Percentiles rank a stretch among this genome's conserved stretches.
phyloP scores from a whole-genome alignment of 1,139 yeast genomes.

The Zygoascus meyerae region DNA sequence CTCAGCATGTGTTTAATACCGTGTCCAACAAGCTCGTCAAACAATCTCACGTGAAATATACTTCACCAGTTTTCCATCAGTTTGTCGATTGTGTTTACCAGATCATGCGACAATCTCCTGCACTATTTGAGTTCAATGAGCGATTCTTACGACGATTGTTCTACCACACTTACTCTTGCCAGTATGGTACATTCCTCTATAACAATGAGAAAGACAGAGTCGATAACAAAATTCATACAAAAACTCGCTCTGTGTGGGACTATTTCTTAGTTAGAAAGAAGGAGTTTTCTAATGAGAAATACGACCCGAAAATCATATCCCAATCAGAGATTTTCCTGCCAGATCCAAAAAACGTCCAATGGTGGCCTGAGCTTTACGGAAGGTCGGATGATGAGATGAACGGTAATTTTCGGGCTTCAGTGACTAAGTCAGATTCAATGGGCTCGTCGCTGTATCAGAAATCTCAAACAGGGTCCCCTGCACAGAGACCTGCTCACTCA shows the following conservation, averaged over 20 bases:
- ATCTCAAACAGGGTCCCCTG: conserved; percentile 1
- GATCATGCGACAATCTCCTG: conserved; percentile 62
- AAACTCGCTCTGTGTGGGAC: conserved; percentile 87
- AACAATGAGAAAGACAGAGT: conserved; percentile 64
- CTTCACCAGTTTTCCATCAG: conserved; percentile 90
- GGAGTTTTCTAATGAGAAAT: conserved; percentile 62
- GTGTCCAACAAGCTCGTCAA: conserved; percentile 32
- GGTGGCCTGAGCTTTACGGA: conserved; percentile 89
- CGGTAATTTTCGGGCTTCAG: conserved; percentile 10
- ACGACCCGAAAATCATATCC: conserved; percentile 22
- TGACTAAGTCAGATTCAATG: not conserved
- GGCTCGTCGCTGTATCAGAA: not conserved
- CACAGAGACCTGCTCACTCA: not conserved
- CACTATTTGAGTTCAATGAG: conserved; percentile 78
- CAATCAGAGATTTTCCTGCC: conserved; percentile 49
- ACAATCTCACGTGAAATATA: conserved; percentile 43
- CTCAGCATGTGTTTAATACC: conserved; percentile 36
- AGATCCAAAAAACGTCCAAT: conserved; percentile 59
- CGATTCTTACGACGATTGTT: conserved; percentile 75
- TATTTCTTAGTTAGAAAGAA: conserved; percentile 69
- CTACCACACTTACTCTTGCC: conserved; percentile 89
- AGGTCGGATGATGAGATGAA: conserved; percentile 79
- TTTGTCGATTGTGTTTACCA: conserved; percentile 88
- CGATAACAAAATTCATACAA: conserved; percentile 37
- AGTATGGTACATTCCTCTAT: conserved; percentile 83